phyloP scores from a whole-genome alignment of 306 rosid genomes.

The Pterocarpus macrocarpus region DNA sequence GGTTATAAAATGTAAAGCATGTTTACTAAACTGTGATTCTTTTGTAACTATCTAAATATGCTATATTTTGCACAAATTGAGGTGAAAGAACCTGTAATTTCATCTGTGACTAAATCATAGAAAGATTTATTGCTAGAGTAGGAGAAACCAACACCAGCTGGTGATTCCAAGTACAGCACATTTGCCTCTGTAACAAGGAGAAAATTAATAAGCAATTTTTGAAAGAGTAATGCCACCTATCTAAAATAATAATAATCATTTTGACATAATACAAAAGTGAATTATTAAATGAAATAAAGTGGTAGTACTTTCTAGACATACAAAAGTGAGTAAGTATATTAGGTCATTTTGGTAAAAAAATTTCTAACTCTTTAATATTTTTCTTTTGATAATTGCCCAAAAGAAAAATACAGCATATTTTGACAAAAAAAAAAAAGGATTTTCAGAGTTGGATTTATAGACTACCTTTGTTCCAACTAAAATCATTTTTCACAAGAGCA shows the following conservation, averaged over 20 bases:
- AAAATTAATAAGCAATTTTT: neutral
- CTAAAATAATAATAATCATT: too few species aligned
- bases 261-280: too few species aligned
- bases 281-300: too few species aligned
- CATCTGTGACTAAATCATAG: conserved; percentile 57
- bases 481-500: conserved; percentile 55
- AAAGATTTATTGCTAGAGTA: conserved; percentile 63
- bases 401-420: neutral
- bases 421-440: too few species aligned
- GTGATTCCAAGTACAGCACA: conserved; percentile 71
- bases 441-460: neutral
- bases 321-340: too few species aligned
- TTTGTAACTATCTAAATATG: neutral
- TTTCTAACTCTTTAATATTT: too few species aligned
- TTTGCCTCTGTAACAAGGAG: conserved; percentile 61
- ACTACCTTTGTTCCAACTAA: conserved; percentile 72
- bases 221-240: too few species aligned
- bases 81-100: conserved; percentile 58
- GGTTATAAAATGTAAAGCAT: neutral
- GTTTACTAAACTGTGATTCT: neutral
- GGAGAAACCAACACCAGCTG: conserved; percentile 86
- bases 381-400: too few species aligned
- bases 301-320: too few species aligned
- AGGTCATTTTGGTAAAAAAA: too few species aligned
- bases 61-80: neutral